Base-by-base conservation (phyloP, 331 rosid genomes). In the Stylosanthes scabra region DNA sequence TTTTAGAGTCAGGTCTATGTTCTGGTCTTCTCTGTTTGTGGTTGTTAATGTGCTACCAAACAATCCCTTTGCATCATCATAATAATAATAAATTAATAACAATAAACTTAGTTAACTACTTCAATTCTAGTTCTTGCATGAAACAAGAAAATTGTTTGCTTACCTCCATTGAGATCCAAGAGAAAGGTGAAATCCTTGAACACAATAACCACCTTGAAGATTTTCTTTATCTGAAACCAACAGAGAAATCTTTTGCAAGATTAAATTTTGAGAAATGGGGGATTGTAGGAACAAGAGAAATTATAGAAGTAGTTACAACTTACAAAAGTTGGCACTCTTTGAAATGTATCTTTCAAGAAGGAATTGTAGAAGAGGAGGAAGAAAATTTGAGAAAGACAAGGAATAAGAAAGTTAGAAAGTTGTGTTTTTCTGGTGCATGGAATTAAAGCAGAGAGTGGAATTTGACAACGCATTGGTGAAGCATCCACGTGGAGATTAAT, bases 1-100 rank as follows among this genome's bases (percentile, higher is more conserved):
- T 50, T 84, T 60, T 2, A 86, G 86, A 63, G 73, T 83, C 29
- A 84, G 86, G 84, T 86, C 90, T 51, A 84, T 72, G n/a, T 55
- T 65, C 51, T 31, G 37, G 0, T 31, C 5, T 31, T 79, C 77
- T 15, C 66, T 56, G 34, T 47, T 16, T 25, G 57, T 62, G n/a
- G 63, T 15, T 5, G 54, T 12, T n/a, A 46, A 13, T 4, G 71
- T 15, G 74, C 80, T 70, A 6, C 39, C 56, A 10, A 73, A 66
- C 51, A 71, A 66, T 14, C 82, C 70, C 72, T 67, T 76, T 31
- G n/a, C n/a, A n/a, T n/a, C n/a, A 31, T 31, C 3, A 31, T 31
- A 2, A 5, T 31, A 31, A 31, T 31, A 31, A 3, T n/a, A n/a
- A n/a, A n/a, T n/a, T 2, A 31, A 1, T 31, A 31, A 31, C 3